Percentiles rank a stretch among this genome's conserved stretches.
Evolutionary conservation across 176 grass and related monocot species (phyloP).

Genomic region (Neostapfia colusana): DNA sequence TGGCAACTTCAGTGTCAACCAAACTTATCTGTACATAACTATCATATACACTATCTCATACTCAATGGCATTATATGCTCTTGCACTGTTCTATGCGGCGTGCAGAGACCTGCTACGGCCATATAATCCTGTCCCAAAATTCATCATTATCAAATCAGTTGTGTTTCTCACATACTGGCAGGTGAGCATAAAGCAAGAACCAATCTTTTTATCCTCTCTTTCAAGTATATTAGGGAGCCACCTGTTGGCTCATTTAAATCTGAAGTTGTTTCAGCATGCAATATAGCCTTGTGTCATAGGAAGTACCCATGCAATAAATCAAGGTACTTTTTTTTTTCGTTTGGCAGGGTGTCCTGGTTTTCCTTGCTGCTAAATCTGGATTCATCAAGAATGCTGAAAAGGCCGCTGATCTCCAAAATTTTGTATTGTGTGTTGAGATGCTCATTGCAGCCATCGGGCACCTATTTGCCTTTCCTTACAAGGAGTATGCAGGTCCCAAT

Average conservation of each 20-base stretch:
- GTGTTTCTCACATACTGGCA: conserved; percentile 99
- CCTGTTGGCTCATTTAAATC: background rate
- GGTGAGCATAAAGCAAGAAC: conserved; percentile 43
- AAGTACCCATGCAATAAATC: conserved; percentile 23
- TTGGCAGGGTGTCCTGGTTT: conserved; percentile 88
- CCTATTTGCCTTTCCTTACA: conserved; percentile 86
- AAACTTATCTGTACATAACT: conserved; percentile 97
- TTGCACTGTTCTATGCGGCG: conserved; percentile 90
- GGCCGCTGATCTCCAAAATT: conserved; percentile 91
- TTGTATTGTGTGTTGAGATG: conserved; percentile 93
- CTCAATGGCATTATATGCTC: conserved; percentile 85
- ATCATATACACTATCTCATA: conserved; percentile 96
- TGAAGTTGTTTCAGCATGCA: background rate
- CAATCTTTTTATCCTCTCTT: background rate
- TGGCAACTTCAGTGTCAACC: conserved; percentile 92
- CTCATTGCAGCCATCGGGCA: conserved; percentile 79
- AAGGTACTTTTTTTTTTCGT: background rate
- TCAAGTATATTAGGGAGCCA: background rate
- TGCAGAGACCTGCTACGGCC: conserved; percentile 88
- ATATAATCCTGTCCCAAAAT: conserved; percentile 94
- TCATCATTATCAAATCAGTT: conserved; percentile 96
- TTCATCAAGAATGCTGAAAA: conserved; percentile 81
- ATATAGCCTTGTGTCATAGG: background rate
- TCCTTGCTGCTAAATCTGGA: conserved; percentile 90
- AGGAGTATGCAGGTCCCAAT: conserved; percentile 93